A percentile compares a stretch with the other conserved stretches of the same genome.
Conservation (phyloP, 2,329 filamentous ascomycete genomes). For the Arthrobotrys iridis region DNA sequence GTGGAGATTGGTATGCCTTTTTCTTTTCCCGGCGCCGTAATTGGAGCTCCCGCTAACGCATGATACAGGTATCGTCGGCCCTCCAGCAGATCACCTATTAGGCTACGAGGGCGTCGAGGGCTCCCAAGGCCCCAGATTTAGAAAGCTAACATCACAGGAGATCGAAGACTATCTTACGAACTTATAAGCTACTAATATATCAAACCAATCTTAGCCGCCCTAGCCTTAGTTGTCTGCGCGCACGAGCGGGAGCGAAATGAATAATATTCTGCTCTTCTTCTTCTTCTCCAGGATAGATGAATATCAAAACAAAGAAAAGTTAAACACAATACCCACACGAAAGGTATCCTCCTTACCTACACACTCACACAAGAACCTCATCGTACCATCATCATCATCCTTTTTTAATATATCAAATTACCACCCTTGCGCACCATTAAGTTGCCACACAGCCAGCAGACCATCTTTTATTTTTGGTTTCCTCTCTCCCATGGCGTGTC, state of each 20-base stretch:
- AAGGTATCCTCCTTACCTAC: background rate
- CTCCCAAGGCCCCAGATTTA: slow-evolving; percentile 84
- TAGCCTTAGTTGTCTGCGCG: background rate
- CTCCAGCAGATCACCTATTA: slow-evolving; percentile 89
- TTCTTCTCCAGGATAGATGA: too few relatives aligned
- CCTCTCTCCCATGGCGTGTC: slow-evolving; percentile 51
- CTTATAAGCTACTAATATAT: slow-evolving; percentile 70
- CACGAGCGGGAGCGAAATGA: background rate
- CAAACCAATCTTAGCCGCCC: too few relatives aligned
- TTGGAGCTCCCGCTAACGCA: slow-evolving; percentile 47
- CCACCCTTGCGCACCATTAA: slow-evolving; percentile 53
- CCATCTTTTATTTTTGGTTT: slow-evolving; percentile 31
- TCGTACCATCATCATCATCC: background rate
- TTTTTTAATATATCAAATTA: background rate
- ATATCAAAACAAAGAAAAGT: background rate
- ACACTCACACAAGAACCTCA: background rate
- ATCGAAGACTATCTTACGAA: slow-evolving; percentile 99
- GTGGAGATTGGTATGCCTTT: slow-evolving; percentile 86
- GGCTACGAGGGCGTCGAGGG: slow-evolving; percentile 90
- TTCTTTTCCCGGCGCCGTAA: background rate
- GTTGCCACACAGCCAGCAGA: slow-evolving; percentile 54
- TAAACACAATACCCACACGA: background rate
- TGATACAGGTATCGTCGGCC: slow-evolving; percentile 85
- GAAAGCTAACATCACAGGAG: slow-evolving; percentile 95
- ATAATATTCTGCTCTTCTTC: too few relatives aligned